A percentile compares a stretch with the other conserved stretches of the same genome.
phyloP scores from a whole-genome alignment of 805 yeast genomes.

The Zygosaccharomyces bisporus region DNA sequence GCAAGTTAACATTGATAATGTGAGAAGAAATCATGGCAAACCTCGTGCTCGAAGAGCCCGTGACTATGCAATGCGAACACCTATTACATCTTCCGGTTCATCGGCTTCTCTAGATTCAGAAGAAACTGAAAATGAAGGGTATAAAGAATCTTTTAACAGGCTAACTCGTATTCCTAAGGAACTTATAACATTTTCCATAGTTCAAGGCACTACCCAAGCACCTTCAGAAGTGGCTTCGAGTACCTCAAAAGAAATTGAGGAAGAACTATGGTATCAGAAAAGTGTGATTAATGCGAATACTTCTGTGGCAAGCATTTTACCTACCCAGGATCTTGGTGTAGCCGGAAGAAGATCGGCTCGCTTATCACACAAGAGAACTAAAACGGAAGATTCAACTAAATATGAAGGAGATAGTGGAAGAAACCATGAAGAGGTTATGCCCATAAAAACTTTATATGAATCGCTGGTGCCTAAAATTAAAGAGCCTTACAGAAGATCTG shows the following conservation, averaged over 20 bases:
- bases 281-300: slow-evolving; percentile 14
- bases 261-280: neutral
- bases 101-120: slow-evolving; percentile 8
- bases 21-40: slow-evolving; percentile 28
- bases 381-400: slow-evolving; percentile 2
- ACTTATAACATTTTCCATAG: too few species aligned
- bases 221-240: too few species aligned
- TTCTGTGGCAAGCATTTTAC: slow-evolving; percentile 15
- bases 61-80: slow-evolving; percentile 2
- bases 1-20: slow-evolving; percentile 28
- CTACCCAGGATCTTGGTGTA: slow-evolving; percentile 11
- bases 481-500: slow-evolving; percentile 36
- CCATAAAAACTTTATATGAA: slow-evolving; percentile 31
- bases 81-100: slow-evolving; percentile 10
- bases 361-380: slow-evolving; percentile 19
- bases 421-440: slow-evolving; percentile 9
- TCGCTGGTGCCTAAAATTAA: slow-evolving; percentile 29
- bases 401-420: slow-evolving; percentile 8
- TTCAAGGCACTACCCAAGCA: too few species aligned
- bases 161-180: slow-evolving; percentile 4
- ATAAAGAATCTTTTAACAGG: neutral
- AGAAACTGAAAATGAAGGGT: slow-evolving; percentile 8
- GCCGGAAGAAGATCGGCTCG: slow-evolving; percentile 28
- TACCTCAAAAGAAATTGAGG: neutral
- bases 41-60: slow-evolving; percentile 23